Conservation (phyloP, 2,329 filamentous ascomycete species). For the Hypoxylon sp. region DNA sequence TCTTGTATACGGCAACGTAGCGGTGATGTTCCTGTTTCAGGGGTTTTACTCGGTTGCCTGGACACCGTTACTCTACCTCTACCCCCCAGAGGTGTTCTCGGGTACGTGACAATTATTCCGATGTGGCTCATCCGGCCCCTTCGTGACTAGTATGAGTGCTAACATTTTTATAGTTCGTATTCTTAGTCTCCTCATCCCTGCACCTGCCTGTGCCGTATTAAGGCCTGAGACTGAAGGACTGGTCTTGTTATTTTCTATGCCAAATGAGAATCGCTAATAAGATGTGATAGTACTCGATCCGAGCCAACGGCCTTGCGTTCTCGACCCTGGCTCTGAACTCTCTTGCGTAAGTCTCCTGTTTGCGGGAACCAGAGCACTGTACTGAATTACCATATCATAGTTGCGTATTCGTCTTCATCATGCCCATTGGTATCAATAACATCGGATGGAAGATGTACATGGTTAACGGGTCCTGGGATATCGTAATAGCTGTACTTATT, state of each 20-base stretch:
- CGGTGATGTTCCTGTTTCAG: conserved; percentile 60
- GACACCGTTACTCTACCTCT: conserved; percentile 58
- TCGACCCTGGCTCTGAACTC: conserved; percentile 45
- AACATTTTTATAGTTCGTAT: conserved; percentile 11
- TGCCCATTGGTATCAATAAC: conserved; percentile 52
- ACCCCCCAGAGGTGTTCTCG: conserved; percentile 56
- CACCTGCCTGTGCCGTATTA: neutral
- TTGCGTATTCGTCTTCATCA: conserved; percentile 50
- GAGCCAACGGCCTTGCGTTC: conserved; percentile 55
- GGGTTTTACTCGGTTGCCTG: conserved; percentile 59
- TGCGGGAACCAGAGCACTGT: no score
- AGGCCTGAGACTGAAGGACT: neutral
- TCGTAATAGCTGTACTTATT: conserved; percentile 51
- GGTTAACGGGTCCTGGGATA: conserved; percentile 55
- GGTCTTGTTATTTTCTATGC: neutral
- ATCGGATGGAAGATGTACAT: conserved; percentile 59
- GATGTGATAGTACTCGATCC: conserved; percentile 54
- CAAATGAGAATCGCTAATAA: conserved; percentile 7
- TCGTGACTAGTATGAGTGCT: neutral
- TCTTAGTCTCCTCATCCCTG: neutral
- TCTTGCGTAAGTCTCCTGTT: conserved; percentile 39
- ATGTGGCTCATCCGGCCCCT: neutral
- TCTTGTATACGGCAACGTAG: conserved; percentile 43
- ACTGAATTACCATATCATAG: conserved; percentile 35
- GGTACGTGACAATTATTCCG: conserved; percentile 11